Evolutionary conservation across 78 protist species (phyloP).

Genomic region (Carpediemonas membranifera): DNA sequence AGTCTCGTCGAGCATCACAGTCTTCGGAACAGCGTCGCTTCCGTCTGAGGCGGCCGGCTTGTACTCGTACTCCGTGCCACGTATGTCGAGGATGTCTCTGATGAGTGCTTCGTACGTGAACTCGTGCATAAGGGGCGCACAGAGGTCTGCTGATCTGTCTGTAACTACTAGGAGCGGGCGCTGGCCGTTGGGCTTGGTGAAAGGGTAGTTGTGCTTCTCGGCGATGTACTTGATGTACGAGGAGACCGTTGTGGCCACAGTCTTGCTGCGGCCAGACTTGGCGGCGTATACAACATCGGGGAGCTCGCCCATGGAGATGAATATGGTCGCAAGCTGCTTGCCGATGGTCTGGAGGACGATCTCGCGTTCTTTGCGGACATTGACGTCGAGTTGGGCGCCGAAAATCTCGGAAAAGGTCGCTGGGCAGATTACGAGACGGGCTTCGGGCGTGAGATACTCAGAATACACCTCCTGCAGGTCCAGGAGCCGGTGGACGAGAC

Average conservation of each 20-base stretch:
- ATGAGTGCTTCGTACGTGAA: constrained; percentile 72
- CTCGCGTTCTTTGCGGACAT: background rate
- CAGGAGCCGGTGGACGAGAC: constrained; percentile 11
- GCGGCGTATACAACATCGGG: constrained; percentile 6
- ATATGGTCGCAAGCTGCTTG: constrained; percentile 23
- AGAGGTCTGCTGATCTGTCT: constrained; percentile 56
- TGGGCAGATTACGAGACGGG: background rate
- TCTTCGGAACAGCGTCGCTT: constrained; percentile 6
- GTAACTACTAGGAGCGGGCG: constrained; percentile 45
- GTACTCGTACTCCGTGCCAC: constrained; percentile 20
- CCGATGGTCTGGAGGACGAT: too few species aligned
- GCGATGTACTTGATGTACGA: background rate
- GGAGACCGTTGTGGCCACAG: background rate
- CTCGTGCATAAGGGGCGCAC: constrained; percentile 68
- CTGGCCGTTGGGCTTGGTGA: background rate
- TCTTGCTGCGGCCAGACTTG: too few species aligned
- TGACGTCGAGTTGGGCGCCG: background rate
- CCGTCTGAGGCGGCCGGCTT: background rate
- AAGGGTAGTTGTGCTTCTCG: constrained; percentile 7
- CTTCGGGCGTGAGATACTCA: constrained; percentile 32
- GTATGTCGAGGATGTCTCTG: constrained; percentile 47
- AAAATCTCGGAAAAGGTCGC: constrained; percentile 25
- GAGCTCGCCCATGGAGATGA: constrained; percentile 21
- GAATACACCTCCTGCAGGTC: constrained; percentile 49
- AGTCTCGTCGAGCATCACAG: constrained; percentile 46